Evolutionary conservation across 2,329 filamentous ascomycete genomes (phyloP), one percentile per base, ranked within the genome.

Genomic region (Microdochium trichocladiopsis): DNA sequence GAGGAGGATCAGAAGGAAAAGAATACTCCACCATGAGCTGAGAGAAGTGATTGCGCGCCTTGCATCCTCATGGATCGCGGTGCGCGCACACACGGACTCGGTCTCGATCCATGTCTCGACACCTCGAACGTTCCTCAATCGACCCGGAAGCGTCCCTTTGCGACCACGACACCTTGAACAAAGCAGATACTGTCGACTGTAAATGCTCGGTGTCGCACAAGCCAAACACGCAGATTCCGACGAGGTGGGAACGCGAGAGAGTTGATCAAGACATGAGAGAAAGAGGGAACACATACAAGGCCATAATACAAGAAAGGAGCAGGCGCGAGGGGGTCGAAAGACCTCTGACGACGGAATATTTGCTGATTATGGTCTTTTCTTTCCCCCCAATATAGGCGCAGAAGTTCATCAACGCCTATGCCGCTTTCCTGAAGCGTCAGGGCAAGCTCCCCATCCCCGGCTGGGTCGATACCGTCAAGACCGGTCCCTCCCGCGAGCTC

Each of bases 391-490:
- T 45, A 22, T 22, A 88, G 85, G 87, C 88, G 76, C 87, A 91
- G 75, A 90, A 92, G 80, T 94, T 94, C 82, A 92, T 94, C 78
- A 76, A 80, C 66, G 82, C 87, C 71, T 95, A 94, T 74, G 82
- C 88, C 72, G 86, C 83, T 69, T 95, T 94, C 84, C 77, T 95
- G 83, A 94, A 94, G 87, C 86, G 89, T 69, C 89, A 94, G 82
- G 90, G 90, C 78, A 93, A 93, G 82, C 87, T 94, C 65, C 87
- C 88, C 71, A 90, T 93, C 69, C 89, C 89, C 74, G 88, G 90
- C 82, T 97, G 93, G 93, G 93, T 96, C 75, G 94, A 99, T 75
- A 96, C 93, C 70, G 94, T 97, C 80, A 99, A 99, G 88, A 96
- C 93, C 66, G 93, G 90, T 69, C 83, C 87, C 72, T 88, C 88